These are phyloP conservation scores for Cladophialophora psammophila DNA, from an alignment of 2,329 filamentous ascomycete species.

Conservation along the genomic window DNA sequence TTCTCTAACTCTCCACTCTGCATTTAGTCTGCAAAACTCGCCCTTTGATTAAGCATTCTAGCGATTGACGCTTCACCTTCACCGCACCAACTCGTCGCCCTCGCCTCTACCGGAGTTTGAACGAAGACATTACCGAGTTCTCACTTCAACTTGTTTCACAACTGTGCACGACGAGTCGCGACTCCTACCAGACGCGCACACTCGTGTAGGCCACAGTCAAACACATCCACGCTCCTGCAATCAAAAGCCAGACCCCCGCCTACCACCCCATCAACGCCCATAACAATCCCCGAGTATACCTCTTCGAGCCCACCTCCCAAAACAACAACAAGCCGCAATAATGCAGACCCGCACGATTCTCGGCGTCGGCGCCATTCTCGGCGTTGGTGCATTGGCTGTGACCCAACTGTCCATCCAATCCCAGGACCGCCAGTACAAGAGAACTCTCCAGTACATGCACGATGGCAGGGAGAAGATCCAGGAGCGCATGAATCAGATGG, in stretches of 20 bases:
- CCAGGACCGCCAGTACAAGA: constrained; percentile 41
- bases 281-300: no score
- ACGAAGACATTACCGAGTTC: background rate
- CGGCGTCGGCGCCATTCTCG: constrained; percentile 33
- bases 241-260: background rate
- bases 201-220: background rate
- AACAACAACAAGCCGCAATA: constrained; percentile 9
- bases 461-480: constrained; percentile 39
- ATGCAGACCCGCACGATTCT: constrained; percentile 37
- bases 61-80: constrained; percentile 8
- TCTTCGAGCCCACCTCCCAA: constrained; percentile 3
- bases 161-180: background rate
- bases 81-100: background rate
- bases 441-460: constrained; percentile 41
- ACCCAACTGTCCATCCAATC: constrained; percentile 39
- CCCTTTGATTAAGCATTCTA: background rate
- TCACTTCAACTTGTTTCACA: background rate
- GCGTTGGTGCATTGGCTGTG: constrained; percentile 35
- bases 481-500: constrained; percentile 35
- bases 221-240: background rate
- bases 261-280: background rate
- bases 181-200: background rate
- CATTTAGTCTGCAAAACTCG: background rate
- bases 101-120: background rate
- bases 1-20: constrained; percentile 10